Conservation (phyloP, 2,329 filamentous ascomycete species). For the Monosporascus sp. region DNA sequence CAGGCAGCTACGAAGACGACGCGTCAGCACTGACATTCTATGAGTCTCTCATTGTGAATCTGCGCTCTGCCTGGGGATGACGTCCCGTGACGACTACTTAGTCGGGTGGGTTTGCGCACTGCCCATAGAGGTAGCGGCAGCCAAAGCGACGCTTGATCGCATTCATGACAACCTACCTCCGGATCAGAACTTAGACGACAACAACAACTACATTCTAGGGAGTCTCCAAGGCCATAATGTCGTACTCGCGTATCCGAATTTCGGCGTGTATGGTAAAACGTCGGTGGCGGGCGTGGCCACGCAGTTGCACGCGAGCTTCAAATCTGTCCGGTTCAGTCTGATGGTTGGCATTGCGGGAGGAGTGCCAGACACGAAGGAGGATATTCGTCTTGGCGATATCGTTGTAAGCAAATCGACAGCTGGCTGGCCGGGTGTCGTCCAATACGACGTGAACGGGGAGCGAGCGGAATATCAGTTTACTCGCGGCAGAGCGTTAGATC, state of each 20-base stretch:
- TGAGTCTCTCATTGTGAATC: too few relatives aligned
- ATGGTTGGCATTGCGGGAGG: slow-evolving; percentile 11
- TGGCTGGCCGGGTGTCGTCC: slow-evolving; percentile 8
- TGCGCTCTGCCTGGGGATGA: too few relatives aligned
- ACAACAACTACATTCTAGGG: slow-evolving; percentile 20
- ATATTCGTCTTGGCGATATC: slow-evolving; percentile 2
- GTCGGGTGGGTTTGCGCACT: too few relatives aligned
- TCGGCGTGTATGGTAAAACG: slow-evolving; percentile 12
- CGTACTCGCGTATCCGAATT: slow-evolving; percentile 17
- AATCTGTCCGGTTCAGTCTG: slow-evolving; percentile 6
- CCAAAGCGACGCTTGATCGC: too few relatives aligned
- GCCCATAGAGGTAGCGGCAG: too few relatives aligned
- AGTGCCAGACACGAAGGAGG: slow-evolving; percentile 8
- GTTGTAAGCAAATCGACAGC: slow-evolving; percentile 3
- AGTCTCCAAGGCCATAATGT: slow-evolving; percentile 20
- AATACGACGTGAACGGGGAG: slow-evolving; percentile 8
- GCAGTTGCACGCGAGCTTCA: slow-evolving; percentile 12
- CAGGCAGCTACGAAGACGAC: too few relatives aligned
- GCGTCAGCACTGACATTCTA: too few relatives aligned
- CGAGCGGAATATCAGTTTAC: too few relatives aligned
- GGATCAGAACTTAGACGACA: slow-evolving; percentile 6
- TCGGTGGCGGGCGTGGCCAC: slow-evolving; percentile 12
- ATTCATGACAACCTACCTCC: too few relatives aligned
- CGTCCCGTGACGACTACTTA: too few relatives aligned
- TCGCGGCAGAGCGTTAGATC: slow-evolving; percentile 1